A percentile compares a stretch with the other conserved stretches of the same genome.
Evolutionary conservation across 305 asterid species (phyloP).

Genomic region (Ajuga reptans): DNA sequence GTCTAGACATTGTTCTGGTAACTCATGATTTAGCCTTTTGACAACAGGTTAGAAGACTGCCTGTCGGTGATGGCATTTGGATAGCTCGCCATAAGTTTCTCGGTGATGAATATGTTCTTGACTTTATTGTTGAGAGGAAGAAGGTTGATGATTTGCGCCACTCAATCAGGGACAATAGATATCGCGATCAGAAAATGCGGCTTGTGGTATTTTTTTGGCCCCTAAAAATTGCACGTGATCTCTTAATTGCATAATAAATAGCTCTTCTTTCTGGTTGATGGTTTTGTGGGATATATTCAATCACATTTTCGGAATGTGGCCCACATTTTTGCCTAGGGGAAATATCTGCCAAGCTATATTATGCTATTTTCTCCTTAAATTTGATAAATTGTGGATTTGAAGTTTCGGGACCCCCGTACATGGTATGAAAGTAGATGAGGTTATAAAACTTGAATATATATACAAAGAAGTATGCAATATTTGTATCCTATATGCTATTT

Average conservation of each 20-base stretch:
- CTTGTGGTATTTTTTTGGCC: slow-evolving; percentile 50
- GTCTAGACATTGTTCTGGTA: slow-evolving; percentile 3
- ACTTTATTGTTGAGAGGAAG: slow-evolving; percentile 95
- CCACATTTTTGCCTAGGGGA: neutral
- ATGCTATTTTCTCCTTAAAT: neutral
- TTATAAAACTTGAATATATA: neutral
- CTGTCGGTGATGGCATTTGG: slow-evolving; percentile 95
- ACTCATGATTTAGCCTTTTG: slow-evolving; percentile 10
- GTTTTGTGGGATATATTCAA: neutral
- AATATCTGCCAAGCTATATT: neutral
- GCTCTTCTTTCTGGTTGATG: neutral
- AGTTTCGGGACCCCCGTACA: neutral
- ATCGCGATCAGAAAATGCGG: slow-evolving; percentile 87
- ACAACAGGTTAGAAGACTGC: slow-evolving; percentile 72
- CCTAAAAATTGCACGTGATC: neutral
- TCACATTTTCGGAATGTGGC: neutral
- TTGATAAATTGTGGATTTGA: slow-evolving; percentile 1
- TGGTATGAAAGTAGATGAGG: neutral
- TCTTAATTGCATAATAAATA: slow-evolving; percentile 4
- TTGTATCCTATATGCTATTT: neutral
- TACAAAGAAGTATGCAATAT: neutral
- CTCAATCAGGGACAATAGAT: slow-evolving; percentile 87
- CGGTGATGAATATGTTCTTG: slow-evolving; percentile 76
- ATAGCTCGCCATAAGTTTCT: slow-evolving; percentile 66
- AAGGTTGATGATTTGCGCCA: slow-evolving; percentile 78